Base-by-base conservation (phyloP, 129 eudicot species). In the Pseudognaphalium luteoalbum region DNA sequence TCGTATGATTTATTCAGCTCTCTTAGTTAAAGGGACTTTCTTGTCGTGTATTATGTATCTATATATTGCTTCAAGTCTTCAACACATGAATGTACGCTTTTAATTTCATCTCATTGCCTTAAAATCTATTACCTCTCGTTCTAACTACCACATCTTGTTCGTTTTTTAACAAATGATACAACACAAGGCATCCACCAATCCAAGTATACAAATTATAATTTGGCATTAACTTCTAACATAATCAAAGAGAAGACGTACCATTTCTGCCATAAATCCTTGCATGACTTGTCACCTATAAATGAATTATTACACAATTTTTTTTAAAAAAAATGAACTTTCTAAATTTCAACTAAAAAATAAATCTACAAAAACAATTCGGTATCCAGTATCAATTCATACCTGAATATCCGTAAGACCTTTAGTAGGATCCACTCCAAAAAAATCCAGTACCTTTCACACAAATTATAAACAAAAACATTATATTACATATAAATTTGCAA, bases 331-430 rank as follows among this genome's bases (percentile, higher is more conserved):
- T 11, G 1, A 70, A 51, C 6, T 21, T 35, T 6, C 19, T 17
- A 2, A 57, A 7, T 1, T 6, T 19, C 62, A n/a, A 14, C 28
- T 20, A 57, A 57, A 19, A 19, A 3, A 21, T 11, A 65, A 20
- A 4, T 14, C 33, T 65, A 14, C 16, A n/a, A 72, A 56, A 28
- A 29, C 22, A 62, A 74, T 57, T 32, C 9, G 14, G 21, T 28
- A 19, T 5, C 9, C 35, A 66, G 66, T 25, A 47, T 47, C 54
- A 47, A 47, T 47, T 33, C 28, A 28, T 75, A 93, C 98, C 96
- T 93, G 97, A 47, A 73, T 64, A 66, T 93, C 97, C 2, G 89
- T 77, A 66, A 93, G 92, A 29, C 98, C 98, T 86, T 84, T 93
- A 1, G 87, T 15, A 12, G 98, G 91, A 81, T 90, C 89, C 16